phyloP scores from a whole-genome alignment of 2,329 filamentous ascomycete species.

The Pseudopithomyces maydicus region DNA sequence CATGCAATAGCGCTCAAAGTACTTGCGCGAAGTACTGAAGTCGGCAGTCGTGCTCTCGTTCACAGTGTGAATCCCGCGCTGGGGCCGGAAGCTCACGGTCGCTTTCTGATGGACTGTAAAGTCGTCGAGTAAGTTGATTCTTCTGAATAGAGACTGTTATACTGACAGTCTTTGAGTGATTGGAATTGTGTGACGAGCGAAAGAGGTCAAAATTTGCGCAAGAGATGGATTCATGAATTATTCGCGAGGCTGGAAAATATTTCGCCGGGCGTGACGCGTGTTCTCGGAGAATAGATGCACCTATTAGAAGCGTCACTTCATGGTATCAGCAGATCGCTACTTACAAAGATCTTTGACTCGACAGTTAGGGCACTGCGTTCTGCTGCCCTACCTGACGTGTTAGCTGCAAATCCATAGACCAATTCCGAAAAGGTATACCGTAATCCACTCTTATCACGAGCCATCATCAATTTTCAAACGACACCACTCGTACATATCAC shows the following conservation, averaged over 20 bases:
- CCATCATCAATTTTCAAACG: too few relatives aligned
- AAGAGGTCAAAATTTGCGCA: slow-evolving; percentile 12
- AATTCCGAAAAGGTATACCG: too few relatives aligned
- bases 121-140: slow-evolving; percentile 15
- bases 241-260: slow-evolving; percentile 22
- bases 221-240: slow-evolving; percentile 20
- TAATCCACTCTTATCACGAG: too few relatives aligned
- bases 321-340: too few relatives aligned
- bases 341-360: too few relatives aligned
- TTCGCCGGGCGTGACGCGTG: slow-evolving; percentile 21
- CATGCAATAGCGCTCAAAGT: slow-evolving; percentile 5
- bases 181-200: slow-evolving; percentile 15
- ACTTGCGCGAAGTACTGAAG: slow-evolving; percentile 25
- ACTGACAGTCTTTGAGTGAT: slow-evolving; percentile 7
- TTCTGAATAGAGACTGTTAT: not conserved
- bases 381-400: too few relatives aligned
- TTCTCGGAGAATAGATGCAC: not conserved
- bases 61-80: slow-evolving; percentile 20
- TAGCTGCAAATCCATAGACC: too few relatives aligned
- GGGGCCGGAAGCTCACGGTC: slow-evolving; percentile 23
- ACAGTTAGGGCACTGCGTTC: too few relatives aligned
- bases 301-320: too few relatives aligned
- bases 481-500: too few relatives aligned
- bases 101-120: slow-evolving; percentile 25
- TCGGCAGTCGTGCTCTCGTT: slow-evolving; percentile 25